Evolutionary conservation across 2,329 filamentous ascomycete genomes (phyloP).

Genomic region (Pseudopithomyces maydicus): DNA sequence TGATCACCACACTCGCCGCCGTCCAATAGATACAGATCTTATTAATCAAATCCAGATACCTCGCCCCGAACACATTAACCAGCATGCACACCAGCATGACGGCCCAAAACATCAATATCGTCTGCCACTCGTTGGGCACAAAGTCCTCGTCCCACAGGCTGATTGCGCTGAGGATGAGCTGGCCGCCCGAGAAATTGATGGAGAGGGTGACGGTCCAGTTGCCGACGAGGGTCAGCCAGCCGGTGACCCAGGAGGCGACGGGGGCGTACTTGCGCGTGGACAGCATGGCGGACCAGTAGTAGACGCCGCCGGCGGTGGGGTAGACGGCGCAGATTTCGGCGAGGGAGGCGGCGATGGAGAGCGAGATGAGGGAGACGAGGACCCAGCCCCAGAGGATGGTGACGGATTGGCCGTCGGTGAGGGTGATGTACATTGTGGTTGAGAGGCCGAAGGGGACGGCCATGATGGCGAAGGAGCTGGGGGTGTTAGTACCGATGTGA

Average conservation of each 20-base stretch:
- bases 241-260: constrained; percentile 71
- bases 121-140: constrained; percentile 71
- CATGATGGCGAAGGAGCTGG: constrained; percentile 74
- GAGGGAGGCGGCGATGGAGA: constrained; percentile 71
- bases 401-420: constrained; percentile 71
- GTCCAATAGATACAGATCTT: constrained; percentile 78
- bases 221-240: constrained; percentile 73
- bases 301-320: constrained; percentile 76
- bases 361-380: constrained; percentile 67
- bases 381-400: constrained; percentile 75
- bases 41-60: constrained; percentile 70
- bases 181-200: constrained; percentile 75
- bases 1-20: constrained; percentile 67
- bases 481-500: constrained; percentile 8
- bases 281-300: constrained; percentile 73
- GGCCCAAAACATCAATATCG: constrained; percentile 73
- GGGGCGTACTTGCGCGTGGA: constrained; percentile 68
- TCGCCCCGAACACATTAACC: constrained; percentile 68
- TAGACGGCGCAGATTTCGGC: constrained; percentile 78
- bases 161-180: constrained; percentile 71
- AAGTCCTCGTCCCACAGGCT: constrained; percentile 73
- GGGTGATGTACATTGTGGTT: constrained; percentile 71
- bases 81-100: constrained; percentile 68
- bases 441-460: constrained; percentile 71
- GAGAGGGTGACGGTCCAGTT: constrained; percentile 70